Percentiles rank a stretch among this genome's conserved stretches.
Evolutionary conservation across 2,329 filamentous ascomycete genomes (phyloP).

Genomic region (Fusarium luffae): DNA sequence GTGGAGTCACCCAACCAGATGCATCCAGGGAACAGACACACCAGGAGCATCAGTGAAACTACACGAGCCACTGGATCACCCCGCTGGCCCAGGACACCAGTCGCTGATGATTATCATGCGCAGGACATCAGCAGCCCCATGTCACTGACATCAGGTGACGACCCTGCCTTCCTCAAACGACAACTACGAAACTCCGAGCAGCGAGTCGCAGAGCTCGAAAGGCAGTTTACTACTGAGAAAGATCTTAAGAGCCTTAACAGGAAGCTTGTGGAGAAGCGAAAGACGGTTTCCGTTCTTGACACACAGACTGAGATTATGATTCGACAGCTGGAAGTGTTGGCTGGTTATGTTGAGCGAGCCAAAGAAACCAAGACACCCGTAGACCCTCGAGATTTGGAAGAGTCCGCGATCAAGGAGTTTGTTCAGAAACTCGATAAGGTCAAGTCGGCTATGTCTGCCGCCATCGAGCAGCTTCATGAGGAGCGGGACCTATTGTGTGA

Average conservation of each 20-base stretch:
- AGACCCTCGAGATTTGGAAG: conserved; percentile 84
- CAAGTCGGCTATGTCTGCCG: conserved; percentile 67
- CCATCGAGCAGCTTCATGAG: conserved; percentile 69
- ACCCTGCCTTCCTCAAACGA: conserved; percentile 74
- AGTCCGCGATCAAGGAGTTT: conserved; percentile 90
- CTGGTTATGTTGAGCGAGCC: conserved; percentile 85
- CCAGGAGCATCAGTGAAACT: conserved; percentile 74
- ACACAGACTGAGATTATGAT: conserved; percentile 97
- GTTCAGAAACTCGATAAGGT: conserved; percentile 77
- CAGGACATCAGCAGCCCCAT: conserved; percentile 79
- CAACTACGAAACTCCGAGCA: conserved; percentile 86
- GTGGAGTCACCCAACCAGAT: conserved; percentile 65
- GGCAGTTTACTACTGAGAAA: conserved; percentile 75
- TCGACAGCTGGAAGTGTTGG: conserved; percentile 87
- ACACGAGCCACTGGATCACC: conserved; percentile 71
- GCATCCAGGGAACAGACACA: conserved; percentile 61
- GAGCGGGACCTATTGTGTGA: conserved; percentile 86
- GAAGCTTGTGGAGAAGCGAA: conserved; percentile 90
- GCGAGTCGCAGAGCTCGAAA: conserved; percentile 85
- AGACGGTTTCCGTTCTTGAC: conserved; percentile 93
- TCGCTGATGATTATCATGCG: conserved; percentile 63
- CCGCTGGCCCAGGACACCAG: conserved; percentile 77
- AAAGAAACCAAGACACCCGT: conserved; percentile 85
- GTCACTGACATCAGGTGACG: conserved; percentile 71
- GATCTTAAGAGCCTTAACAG: conserved; percentile 82